Evolutionary conservation across 768 basidiomycete genomes (phyloP).

Genomic region (Leucosporidium yakuticum): DNA sequence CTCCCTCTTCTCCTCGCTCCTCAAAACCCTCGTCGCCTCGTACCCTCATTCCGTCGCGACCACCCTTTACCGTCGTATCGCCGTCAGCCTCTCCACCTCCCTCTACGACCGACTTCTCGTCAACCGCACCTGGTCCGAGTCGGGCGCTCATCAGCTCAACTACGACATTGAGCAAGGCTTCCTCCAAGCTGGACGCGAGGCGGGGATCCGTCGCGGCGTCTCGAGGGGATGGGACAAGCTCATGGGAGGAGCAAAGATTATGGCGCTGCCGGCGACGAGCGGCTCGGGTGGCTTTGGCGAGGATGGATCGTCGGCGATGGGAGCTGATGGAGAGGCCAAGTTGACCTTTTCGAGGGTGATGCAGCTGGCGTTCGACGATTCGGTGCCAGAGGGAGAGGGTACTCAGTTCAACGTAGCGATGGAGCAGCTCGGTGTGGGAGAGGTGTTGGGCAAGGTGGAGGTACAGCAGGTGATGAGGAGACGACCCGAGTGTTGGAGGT

Average conservation of each 20-base stretch:
- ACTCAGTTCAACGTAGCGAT: conserved; percentile 42
- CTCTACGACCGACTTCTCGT: conserved; percentile 76
- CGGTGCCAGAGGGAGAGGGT: conserved; percentile 37
- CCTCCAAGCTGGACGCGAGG: conserved; percentile 51
- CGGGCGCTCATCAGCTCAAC: conserved; percentile 58
- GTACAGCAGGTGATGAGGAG: conserved; percentile 40
- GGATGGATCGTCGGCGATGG: neutral
- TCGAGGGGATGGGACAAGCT: conserved; percentile 73
- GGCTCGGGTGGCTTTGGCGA: neutral
- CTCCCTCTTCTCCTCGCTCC: conserved; percentile 70
- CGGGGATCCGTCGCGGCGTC: conserved; percentile 48
- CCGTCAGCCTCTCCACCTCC: conserved; percentile 64
- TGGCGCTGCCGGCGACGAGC: conserved; percentile 54
- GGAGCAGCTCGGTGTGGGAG: conserved; percentile 56
- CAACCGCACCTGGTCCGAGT: conserved; percentile 56
- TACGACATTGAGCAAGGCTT: conserved; percentile 77
- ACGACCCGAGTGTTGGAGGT: conserved; percentile 40
- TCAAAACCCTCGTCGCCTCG: conserved; percentile 59
- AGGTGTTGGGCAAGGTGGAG: conserved; percentile 56
- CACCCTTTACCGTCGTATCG: conserved; percentile 66
- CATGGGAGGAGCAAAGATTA: conserved; percentile 62
- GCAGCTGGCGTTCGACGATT: conserved; percentile 53
- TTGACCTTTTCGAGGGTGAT: conserved; percentile 50
- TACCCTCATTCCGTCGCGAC: conserved; percentile 59
- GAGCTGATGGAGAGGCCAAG: neutral